Evolutionary conservation across 2,329 filamentous ascomycete genomes (phyloP).

Genomic region (Elsinoe perseae): DNA sequence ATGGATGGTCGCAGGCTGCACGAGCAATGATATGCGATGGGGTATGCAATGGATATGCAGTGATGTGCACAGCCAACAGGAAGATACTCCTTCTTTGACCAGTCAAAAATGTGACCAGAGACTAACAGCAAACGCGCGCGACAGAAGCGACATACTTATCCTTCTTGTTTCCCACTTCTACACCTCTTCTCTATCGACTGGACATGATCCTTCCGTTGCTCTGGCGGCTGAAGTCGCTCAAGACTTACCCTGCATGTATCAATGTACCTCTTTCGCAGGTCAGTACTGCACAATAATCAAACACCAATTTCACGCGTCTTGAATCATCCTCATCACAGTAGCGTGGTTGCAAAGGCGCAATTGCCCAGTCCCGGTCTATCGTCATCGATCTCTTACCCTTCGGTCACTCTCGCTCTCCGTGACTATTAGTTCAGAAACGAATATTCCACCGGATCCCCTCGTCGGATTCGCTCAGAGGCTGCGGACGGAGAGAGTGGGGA

Average conservation of each 20-base stretch:
- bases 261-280: not conserved
- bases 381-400: constrained; percentile 5
- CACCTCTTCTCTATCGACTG: constrained; percentile 1
- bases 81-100: too few species aligned
- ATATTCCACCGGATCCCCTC: not conserved
- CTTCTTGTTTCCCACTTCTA: not conserved
- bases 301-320: constrained; percentile 8
- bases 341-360: not conserved
- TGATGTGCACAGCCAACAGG: too few species aligned
- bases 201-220: not conserved
- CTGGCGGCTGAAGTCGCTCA: constrained; percentile 8
- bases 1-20: too few species aligned
- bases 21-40: too few species aligned
- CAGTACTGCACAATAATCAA: not conserved
- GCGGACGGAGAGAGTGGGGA: constrained; percentile 2
- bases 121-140: not conserved
- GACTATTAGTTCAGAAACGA: not conserved
- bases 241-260: constrained; percentile 6
- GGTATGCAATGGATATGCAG: not conserved
- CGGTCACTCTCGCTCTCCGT: constrained; percentile 2
- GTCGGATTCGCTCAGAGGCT: not conserved
- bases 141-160: not conserved
- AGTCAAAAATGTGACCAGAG: too few species aligned
- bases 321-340: not conserved
- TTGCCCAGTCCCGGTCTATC: not conserved